phyloP scores from a whole-genome alignment of 2,329 filamentous ascomycete genomes.

The Emericellopsis cladophorae region DNA sequence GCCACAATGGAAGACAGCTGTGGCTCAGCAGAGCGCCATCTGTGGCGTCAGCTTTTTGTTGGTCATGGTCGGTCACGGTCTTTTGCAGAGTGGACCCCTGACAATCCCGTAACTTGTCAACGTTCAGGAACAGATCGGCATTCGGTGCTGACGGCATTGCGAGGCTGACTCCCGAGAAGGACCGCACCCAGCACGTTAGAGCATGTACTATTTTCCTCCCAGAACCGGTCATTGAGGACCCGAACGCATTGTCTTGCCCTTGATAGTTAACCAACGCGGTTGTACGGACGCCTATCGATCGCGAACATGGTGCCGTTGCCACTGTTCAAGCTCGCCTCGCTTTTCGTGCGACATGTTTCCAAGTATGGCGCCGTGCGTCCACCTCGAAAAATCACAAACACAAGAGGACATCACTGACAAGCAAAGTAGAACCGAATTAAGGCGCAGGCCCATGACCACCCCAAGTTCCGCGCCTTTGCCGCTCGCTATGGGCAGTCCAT shows the following conservation, averaged over 20 bases:
- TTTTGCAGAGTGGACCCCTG: too few relatives aligned
- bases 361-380: slow-evolving; percentile 56
- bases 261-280: too few relatives aligned
- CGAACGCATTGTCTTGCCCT: not conserved
- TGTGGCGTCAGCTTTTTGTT: too few relatives aligned
- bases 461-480: slow-evolving; percentile 45
- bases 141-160: not conserved
- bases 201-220: too few relatives aligned
- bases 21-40: too few relatives aligned
- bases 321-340: slow-evolving; percentile 52
- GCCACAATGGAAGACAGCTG: too few relatives aligned
- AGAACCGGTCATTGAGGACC: not conserved
- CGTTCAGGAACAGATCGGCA: not conserved
- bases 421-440: slow-evolving; percentile 49
- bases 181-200: too few relatives aligned
- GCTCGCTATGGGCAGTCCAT: slow-evolving; percentile 50
- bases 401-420: slow-evolving; percentile 6
- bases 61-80: too few relatives aligned
- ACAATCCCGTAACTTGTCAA: not conserved
- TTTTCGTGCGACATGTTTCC: slow-evolving; percentile 53
- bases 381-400: not conserved
- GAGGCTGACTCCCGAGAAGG: too few relatives aligned
- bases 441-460: slow-evolving; percentile 51
- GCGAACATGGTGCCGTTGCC: slow-evolving; percentile 48
- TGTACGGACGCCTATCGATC: not conserved